Conservation (phyloP, 1,284 basidiomycete genomes). For the Cystobasidium pallidum region DNA sequence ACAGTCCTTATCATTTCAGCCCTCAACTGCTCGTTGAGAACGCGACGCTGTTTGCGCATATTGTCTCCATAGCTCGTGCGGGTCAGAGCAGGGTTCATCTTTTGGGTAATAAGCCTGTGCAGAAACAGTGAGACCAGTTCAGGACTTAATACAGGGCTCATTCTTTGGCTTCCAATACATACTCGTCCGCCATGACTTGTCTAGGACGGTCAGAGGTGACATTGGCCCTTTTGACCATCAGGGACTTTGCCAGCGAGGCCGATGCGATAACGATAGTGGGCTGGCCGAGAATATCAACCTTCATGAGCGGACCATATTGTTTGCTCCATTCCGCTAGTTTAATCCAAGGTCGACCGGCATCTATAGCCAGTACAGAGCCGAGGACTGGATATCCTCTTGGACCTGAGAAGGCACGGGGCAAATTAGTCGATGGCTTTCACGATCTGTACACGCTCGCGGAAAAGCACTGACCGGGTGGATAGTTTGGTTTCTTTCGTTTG, state of each 20-base stretch:
- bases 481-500: constrained; percentile 15
- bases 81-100: constrained; percentile 17
- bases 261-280: constrained; percentile 11
- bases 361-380: constrained; percentile 6
- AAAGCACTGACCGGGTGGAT: background rate
- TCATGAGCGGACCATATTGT: constrained; percentile 10
- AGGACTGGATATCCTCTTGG: background rate
- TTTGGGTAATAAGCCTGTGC: constrained; percentile 13
- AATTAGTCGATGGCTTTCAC: background rate
- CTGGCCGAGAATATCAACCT: constrained; percentile 8
- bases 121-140: background rate
- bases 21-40: constrained; percentile 7
- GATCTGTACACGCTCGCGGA: background rate
- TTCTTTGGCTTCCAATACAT: background rate
- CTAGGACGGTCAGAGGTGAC: constrained; percentile 9
- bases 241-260: background rate
- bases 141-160: background rate
- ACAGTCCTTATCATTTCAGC: constrained; percentile 9
- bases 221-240: constrained; percentile 15
- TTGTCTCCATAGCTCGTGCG: constrained; percentile 12
- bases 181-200: constrained; percentile 20
- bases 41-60: constrained; percentile 13
- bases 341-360: constrained; percentile 11
- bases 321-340: constrained; percentile 16
- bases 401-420: background rate